These are phyloP conservation scores for Schizothecium vesticola DNA, from an alignment of 495 filamentous ascomycete genomes.

Conservation along the genomic window DNA sequence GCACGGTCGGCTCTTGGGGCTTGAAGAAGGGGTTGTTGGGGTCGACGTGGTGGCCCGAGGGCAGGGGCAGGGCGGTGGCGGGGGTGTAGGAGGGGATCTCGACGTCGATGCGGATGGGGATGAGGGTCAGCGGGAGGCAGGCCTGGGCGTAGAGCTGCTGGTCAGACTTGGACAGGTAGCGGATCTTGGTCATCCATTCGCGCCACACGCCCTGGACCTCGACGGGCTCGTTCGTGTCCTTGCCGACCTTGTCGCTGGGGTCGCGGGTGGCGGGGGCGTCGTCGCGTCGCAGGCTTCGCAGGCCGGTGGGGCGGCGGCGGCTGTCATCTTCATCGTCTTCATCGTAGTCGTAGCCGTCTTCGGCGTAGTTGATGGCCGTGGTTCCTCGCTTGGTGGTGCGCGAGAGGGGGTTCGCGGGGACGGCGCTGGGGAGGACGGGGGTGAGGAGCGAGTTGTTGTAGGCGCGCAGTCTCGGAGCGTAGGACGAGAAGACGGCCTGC, in stretches of 20 bases:
- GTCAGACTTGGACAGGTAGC: constrained; percentile 47
- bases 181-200: constrained; percentile 87
- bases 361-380: constrained; percentile 93
- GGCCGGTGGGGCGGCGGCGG: constrained; percentile 72
- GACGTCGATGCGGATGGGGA: constrained; percentile 94
- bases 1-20: constrained; percentile 67
- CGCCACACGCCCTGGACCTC: constrained; percentile 85
- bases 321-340: constrained; percentile 79
- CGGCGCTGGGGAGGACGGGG: constrained; percentile 67
- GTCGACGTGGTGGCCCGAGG: constrained; percentile 47
- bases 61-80: constrained; percentile 62
- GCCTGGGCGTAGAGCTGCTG: constrained; percentile 78
- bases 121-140: constrained; percentile 77
- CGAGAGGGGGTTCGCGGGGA: constrained; percentile 59
- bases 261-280: constrained; percentile 57
- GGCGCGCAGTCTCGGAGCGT: constrained; percentile 82
- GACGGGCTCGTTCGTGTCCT: constrained; percentile 74
- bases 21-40: constrained; percentile 65
- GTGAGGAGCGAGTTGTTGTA: constrained; percentile 92
- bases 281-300: constrained; percentile 76
- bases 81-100: constrained; percentile 80
- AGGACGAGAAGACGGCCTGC: constrained; percentile 85
- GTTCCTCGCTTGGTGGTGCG: constrained; percentile 96
- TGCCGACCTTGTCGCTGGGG: constrained; percentile 69
- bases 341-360: constrained; percentile 90